Percentiles rank a stretch among this genome's conserved stretches.
Conservation (phyloP, 169 alveolate genomes). For the Eimeria tenella region DNA sequence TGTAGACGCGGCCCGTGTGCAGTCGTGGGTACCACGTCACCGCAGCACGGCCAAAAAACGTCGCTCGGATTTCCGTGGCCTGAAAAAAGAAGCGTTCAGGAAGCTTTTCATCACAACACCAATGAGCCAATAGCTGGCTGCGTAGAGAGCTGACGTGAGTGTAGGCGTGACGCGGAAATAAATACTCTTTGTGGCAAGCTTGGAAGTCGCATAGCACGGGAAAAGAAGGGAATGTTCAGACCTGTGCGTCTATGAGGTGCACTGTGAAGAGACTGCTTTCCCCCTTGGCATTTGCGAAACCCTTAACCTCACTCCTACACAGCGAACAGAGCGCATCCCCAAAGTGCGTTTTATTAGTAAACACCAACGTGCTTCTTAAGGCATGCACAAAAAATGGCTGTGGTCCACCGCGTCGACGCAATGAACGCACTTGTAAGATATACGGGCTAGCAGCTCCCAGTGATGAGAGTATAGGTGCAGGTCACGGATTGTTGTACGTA, state of each 20-base stretch:
- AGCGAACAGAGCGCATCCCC: neutral
- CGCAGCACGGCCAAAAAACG: constrained; percentile 69
- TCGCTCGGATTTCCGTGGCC: constrained; percentile 49
- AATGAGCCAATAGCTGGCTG: too few relatives aligned
- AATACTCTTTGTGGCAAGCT: too few relatives aligned
- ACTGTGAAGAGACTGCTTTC: constrained; percentile 41
- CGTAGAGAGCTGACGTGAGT: too few relatives aligned
- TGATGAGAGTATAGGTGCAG: constrained; percentile 40
- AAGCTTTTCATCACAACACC: too few relatives aligned
- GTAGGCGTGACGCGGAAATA: too few relatives aligned
- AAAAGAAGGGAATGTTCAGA: neutral
- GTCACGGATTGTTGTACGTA: constrained; percentile 1
- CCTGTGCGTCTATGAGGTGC: constrained; percentile 48
- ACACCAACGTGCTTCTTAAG: too few relatives aligned
- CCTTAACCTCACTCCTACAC: neutral
- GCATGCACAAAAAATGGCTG: too few relatives aligned
- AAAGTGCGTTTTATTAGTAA: too few relatives aligned
- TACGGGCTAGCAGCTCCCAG: constrained; percentile 43
- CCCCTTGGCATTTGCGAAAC: constrained; percentile 41
- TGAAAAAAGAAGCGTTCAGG: neutral
- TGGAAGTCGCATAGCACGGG: too few relatives aligned
- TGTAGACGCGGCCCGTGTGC: constrained; percentile 55
- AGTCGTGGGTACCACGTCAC: constrained; percentile 54
- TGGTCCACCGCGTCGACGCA: neutral
- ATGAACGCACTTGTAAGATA: constrained; percentile 21